Evolutionary conservation across 2,329 filamentous ascomycete species (phyloP), one percentile per base, ranked within the genome.

Genomic region (Aspergillus amoenus): DNA sequence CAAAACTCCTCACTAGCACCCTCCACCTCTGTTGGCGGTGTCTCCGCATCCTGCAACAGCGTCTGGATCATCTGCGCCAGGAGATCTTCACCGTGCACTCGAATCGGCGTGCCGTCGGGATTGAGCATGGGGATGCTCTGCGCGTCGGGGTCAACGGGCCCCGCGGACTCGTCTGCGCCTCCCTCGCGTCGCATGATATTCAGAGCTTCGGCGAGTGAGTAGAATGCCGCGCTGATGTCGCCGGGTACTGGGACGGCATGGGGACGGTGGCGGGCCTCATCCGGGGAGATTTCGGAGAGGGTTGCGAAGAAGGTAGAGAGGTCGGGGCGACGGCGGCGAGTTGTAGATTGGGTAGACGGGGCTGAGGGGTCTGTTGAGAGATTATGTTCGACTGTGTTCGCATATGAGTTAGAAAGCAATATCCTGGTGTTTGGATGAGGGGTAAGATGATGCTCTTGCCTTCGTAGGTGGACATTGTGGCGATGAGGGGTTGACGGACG

Each of bases 261-360:
- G n/a, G 77, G 75, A 65, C 86, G 83, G 53, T 79, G 78, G 48
- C 81, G 82, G 45, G 73, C 66, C 55, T 75, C 71, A 6, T 77
- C 72, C 24, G 76, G 81, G 8, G 81, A 84, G 56, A 85, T 80
- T 64, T 86, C 82, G 58, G 75, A 74, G 49, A 88, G 82, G 44
- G 82, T 82, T 56, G 81, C 79, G 75, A 87, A 87, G 78, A 88
- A 88, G 65, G 84, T 85, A 41, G 82, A 84, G 41, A 88, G 80
- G 69, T 88, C 85, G 27, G 85, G 85, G 51, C 84, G 82, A 61
- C 83, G 83, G 53, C 75, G 73, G 34, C 73, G 72, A 8, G 44
- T 47, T 4, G 18, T 21, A 8, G 44, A 30, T 37, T 47, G 44
- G 27, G 44, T 18, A 18, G 27, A 24, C 3, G 44, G n/a, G 17